phyloP scores from a whole-genome alignment of 768 basidiomycete species.

The Mycena galopus region DNA sequence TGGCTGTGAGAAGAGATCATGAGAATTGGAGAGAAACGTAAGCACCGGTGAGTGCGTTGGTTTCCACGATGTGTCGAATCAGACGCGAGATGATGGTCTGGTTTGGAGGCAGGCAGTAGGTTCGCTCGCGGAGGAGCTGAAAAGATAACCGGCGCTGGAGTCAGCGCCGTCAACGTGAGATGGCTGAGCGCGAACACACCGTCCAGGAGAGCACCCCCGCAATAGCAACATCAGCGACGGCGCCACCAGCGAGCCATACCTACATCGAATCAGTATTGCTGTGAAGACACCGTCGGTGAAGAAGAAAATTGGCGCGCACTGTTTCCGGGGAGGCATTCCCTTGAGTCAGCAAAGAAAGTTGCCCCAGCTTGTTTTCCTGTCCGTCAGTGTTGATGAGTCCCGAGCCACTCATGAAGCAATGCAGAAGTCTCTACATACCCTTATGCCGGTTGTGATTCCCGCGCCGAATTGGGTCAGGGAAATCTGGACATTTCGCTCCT shows the following conservation, averaged over 20 bases:
- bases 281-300: background rate
- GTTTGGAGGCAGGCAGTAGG: background rate
- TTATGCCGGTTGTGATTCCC: conserved; percentile 27
- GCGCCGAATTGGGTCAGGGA: conserved; percentile 25
- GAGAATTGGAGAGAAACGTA: background rate
- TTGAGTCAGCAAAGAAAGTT: conserved; percentile 21
- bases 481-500: conserved; percentile 14
- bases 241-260: conserved; percentile 30
- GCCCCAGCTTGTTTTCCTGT: conserved; percentile 21
- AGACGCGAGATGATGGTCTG: conserved; percentile 25
- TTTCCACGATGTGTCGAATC: conserved; percentile 34
- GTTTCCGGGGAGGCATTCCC: conserved; percentile 22
- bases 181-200: background rate
- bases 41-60: conserved; percentile 34
- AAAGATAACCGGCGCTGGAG: background rate
- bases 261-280: background rate
- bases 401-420: background rate
- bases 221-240: background rate
- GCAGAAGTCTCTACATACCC: background rate
- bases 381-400: background rate
- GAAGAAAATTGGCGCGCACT: conserved; percentile 1
- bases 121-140: conserved; percentile 22
- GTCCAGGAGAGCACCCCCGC: background rate
- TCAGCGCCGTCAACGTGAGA: background rate
- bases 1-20: too few relatives aligned